A percentile compares a stretch with the other conserved stretches of the same genome.
Conservation (phyloP, 192 early-diverging fungal species). For the Backusella luteola region DNA sequence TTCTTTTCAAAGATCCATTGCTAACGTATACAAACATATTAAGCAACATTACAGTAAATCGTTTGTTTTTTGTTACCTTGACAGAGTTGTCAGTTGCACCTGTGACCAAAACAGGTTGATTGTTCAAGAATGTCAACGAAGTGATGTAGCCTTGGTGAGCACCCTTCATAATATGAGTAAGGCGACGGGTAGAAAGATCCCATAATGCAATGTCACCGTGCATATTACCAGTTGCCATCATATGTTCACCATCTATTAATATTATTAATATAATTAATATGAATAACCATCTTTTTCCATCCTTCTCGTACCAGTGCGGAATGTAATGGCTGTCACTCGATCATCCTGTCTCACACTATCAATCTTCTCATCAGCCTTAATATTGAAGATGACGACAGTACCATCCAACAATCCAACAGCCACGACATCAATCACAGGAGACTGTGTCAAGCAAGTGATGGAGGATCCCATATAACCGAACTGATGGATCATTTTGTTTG, state of each 20-base stretch:
- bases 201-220: constrained; percentile 89
- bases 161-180: constrained; percentile 78
- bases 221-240: constrained; percentile 90
- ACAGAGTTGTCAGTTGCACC: constrained; percentile 90
- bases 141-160: constrained; percentile 82
- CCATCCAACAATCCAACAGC: constrained; percentile 92
- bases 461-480: constrained; percentile 74
- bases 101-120: constrained; percentile 85
- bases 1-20: constrained; percentile 94
- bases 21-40: constrained; percentile 20
- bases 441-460: constrained; percentile 78
- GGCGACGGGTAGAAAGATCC: constrained; percentile 79
- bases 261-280: background rate
- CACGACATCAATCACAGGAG: constrained; percentile 91
- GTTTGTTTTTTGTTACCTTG: constrained; percentile 47
- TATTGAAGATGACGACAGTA: constrained; percentile 80
- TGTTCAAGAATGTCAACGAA: constrained; percentile 75
- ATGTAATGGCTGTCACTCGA: constrained; percentile 86
- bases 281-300: background rate
- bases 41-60: background rate
- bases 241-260: constrained; percentile 70
- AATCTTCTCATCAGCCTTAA: constrained; percentile 75
- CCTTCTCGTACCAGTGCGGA: constrained; percentile 69
- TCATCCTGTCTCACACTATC: constrained; percentile 82
- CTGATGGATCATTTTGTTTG: constrained; percentile 76